Conservation (phyloP, 257 asterid genomes). For the Lavandula angustifolia region DNA sequence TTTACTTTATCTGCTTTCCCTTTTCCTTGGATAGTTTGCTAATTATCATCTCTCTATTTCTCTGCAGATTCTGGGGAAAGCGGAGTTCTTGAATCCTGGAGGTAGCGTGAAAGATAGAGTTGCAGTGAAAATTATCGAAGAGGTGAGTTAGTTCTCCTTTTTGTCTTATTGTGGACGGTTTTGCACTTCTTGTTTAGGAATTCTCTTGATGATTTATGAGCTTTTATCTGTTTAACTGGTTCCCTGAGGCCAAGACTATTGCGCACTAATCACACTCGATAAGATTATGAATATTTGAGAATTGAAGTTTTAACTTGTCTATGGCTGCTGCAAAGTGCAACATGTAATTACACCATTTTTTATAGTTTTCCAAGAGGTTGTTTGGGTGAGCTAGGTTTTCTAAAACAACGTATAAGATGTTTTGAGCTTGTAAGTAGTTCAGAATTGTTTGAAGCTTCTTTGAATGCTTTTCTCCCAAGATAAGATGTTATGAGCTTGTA, state of each 20-base stretch:
- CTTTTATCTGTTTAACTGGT: too few species aligned
- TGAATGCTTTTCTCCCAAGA: background rate
- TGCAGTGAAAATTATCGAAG: conserved; percentile 87
- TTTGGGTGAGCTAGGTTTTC: too few species aligned
- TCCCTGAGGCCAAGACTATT: too few species aligned
- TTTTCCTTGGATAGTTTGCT: background rate
- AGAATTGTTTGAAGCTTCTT: too few species aligned
- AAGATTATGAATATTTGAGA: conserved; percentile 9
- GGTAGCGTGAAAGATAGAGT: conserved; percentile 97
- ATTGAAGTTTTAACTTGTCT: background rate
- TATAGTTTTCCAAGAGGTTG: too few species aligned
- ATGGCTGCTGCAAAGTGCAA: background rate
- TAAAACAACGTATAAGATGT: too few species aligned
- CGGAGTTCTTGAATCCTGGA: conserved; percentile 95
- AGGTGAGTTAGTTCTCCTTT: conserved; percentile 44
- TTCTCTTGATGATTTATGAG: background rate
- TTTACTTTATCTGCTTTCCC: background rate
- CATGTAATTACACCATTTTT: background rate
- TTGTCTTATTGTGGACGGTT: too few species aligned
- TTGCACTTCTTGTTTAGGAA: background rate
- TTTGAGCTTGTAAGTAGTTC: too few species aligned
- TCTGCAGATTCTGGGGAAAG: conserved; percentile 86
- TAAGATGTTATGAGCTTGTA: background rate
- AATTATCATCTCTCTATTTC: background rate
- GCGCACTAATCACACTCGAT: too few species aligned